These are phyloP conservation scores for Paramecium octaurelia DNA, from an alignment of 73 alveolate species.

Conservation along the genomic window DNA sequence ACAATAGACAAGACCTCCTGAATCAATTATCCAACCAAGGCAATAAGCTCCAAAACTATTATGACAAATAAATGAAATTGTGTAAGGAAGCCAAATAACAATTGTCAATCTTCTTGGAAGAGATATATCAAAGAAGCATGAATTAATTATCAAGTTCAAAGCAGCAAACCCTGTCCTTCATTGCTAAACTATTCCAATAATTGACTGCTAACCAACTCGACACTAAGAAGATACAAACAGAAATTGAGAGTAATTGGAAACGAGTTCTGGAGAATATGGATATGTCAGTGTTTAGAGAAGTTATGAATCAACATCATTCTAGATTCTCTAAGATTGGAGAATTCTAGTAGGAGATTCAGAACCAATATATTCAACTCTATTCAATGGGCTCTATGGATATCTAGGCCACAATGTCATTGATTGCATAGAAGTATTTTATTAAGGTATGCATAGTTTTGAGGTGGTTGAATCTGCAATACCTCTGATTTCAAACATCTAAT, in stretches of 20 bases:
- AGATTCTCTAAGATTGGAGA: not conserved
- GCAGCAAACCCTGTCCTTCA: not conserved
- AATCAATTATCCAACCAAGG: not conserved
- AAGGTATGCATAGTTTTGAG: not conserved
- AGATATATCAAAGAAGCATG: not conserved
- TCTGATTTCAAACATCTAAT: not conserved
- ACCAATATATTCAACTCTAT: not conserved
- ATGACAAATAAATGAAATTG: not conserved
- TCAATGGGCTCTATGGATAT: not conserved
- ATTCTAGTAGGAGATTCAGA: not conserved
- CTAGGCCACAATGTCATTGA: not conserved
- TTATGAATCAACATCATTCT: not conserved
- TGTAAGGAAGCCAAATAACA: not conserved
- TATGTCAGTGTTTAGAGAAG: not conserved
- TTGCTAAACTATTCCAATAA: not conserved
- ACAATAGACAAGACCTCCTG: not conserved
- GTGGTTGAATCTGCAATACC: not conserved
- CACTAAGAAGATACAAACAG: not conserved
- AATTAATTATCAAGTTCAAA: not conserved
- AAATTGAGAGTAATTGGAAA: constrained; percentile 9
- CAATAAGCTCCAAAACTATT: not conserved
- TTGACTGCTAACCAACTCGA: not conserved
- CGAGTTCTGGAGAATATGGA: constrained; percentile 2
- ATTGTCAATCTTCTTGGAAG: not conserved
- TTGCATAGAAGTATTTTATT: not conserved